Percentiles rank a stretch among this genome's conserved stretches.
Evolutionary conservation across 2,329 filamentous ascomycete species (phyloP).

Genomic region (Talaromyces sp.): DNA sequence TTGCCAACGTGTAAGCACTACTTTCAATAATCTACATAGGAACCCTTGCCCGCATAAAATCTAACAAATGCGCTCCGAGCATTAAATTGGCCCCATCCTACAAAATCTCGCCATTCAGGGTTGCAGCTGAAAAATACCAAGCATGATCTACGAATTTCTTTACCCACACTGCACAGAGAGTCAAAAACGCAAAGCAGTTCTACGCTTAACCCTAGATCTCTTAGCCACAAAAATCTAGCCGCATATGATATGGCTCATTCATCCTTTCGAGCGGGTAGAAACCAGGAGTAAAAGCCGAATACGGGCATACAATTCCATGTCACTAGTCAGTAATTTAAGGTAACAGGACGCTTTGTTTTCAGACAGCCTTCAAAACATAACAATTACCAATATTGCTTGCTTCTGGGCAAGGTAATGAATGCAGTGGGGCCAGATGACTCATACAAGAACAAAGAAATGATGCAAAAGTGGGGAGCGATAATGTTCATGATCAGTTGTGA

Average conservation of each 20-base stretch:
- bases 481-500: neutral
- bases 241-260: neutral
- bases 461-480: neutral
- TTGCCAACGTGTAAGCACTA: no score
- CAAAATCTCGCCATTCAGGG: neutral
- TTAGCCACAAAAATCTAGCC: no score
- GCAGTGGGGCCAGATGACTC: neutral
- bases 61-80: no score
- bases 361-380: neutral
- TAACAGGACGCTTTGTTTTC: neutral
- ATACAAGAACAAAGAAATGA: neutral
- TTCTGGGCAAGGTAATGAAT: neutral
- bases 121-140: neutral
- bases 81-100: neutral
- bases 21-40: no score
- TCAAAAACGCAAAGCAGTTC: neutral
- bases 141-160: neutral
- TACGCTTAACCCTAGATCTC: neutral
- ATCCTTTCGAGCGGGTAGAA: neutral
- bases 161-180: no score
- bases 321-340: neutral
- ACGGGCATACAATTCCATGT: neutral
- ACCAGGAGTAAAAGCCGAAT: neutral
- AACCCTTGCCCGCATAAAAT: no score
- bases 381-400: neutral